Conservation (phyloP, 176 grass and related monocot species). For the Phoenix roebelenii region DNA sequence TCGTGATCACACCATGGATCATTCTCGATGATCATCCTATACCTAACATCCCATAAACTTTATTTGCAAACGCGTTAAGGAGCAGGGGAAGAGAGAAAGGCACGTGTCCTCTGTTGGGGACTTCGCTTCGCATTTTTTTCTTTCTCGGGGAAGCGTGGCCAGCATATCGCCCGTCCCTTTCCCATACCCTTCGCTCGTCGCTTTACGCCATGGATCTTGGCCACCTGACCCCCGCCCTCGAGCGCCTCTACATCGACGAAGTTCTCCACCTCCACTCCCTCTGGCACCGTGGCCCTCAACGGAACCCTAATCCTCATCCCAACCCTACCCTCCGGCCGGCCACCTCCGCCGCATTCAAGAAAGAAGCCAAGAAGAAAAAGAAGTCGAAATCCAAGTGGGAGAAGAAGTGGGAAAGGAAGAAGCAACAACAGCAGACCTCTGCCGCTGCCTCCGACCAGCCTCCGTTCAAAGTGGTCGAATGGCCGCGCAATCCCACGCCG, state of each 20-base stretch:
- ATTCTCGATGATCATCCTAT: too few species aligned
- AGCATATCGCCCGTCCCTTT: too few species aligned
- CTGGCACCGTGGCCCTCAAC: conserved; percentile 33
- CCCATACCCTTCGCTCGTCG: not conserved
- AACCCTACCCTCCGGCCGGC: not conserved
- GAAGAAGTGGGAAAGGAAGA: not conserved
- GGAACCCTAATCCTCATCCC: not conserved
- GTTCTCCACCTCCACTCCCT: conserved; percentile 64
- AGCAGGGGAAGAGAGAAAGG: too few species aligned
- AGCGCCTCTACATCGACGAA: conserved; percentile 33
- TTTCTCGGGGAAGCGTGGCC: not conserved
- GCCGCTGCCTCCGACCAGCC: not conserved
- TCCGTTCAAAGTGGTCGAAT: too few species aligned
- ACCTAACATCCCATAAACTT: too few species aligned
- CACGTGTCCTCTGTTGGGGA: too few species aligned
- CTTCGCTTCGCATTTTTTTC: too few species aligned
- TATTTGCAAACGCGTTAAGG: too few species aligned
- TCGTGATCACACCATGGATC: too few species aligned
- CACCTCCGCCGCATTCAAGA: not conserved
- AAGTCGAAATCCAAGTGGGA: conserved; percentile 4
- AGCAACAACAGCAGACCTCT: not conserved
- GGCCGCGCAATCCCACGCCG: conserved; percentile 14
- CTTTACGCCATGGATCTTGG: conserved; percentile 3
- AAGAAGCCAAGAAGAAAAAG: conserved; percentile 1
- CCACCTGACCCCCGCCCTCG: not conserved